These are phyloP conservation scores for Solanum aculeatissimum DNA, from an alignment of 305 asterid genomes.

Conservation along the genomic window DNA sequence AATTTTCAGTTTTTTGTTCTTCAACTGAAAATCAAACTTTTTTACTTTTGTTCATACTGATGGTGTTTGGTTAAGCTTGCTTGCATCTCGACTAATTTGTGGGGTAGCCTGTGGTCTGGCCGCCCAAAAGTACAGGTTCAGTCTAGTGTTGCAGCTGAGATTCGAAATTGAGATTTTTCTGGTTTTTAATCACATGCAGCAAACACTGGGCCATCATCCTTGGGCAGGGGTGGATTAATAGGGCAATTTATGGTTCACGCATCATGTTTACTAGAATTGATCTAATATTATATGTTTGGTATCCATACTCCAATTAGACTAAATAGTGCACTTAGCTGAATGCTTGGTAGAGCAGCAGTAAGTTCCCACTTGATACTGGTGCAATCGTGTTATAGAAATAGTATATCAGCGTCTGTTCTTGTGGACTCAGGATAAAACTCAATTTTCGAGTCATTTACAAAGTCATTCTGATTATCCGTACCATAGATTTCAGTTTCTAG, in stretches of 20 bases:
- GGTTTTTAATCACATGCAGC: neutral
- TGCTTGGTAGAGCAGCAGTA: fast-evolving
- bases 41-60: too few relatives aligned
- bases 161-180: neutral
- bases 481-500: neutral
- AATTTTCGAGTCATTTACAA: neutral
- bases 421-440: neutral
- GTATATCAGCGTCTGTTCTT: neutral
- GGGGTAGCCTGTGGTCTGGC: neutral
- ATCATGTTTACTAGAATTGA: neutral
- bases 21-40: too few relatives aligned
- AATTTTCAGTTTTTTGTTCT: too few relatives aligned
- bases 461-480: neutral
- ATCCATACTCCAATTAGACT: neutral
- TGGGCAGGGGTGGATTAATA: neutral
- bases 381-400: neutral
- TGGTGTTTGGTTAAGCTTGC: neutral
- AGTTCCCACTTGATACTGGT: neutral
- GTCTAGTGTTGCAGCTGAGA: neutral
- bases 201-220: neutral
- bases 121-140: neutral
- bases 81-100: neutral
- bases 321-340: neutral
- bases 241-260: neutral
- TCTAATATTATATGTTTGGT: neutral